Base-by-base conservation (phyloP, 2,329 filamentous ascomycete genomes). In the Penicillium sp. region DNA sequence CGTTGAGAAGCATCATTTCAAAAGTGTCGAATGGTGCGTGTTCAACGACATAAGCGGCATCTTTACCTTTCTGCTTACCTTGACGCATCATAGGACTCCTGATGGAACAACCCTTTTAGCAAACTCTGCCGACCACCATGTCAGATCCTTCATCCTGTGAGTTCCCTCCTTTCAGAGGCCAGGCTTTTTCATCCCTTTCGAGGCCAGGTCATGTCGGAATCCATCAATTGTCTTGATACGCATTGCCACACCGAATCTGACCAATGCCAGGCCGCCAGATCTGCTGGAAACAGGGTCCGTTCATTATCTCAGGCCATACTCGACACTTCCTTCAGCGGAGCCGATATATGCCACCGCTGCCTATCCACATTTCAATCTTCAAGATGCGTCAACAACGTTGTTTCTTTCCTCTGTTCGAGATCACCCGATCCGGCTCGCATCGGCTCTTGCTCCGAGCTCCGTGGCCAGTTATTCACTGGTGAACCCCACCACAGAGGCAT, bases 21-120 rank as follows among this genome's bases (percentile, higher is more conserved):
- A 68, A 45, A 57, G 58, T 23, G 68, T 66, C 11, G 61, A 70
- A 51, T 73, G 68, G 68, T 69, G 51, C 42, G 57, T 34, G 30
- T 14, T 6, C 6, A 4, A 3, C 26, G 31, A 13, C 18, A 20
- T 13, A 11, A n/a, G 25, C 6, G 6, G 25, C 10, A 11, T 4
- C 25, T 26, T 12, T 10, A 30, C 29, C n/a, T 18, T 23, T 50
- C 14, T 41, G 22, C 29, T 37, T 18, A 12, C 32, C 17, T 4
- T 12, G 11, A 26, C 30, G 4, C n/a, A 4, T n/a, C 6, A 6
- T 37, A 70, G 71, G 69, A 66, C 71, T 6, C 62, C 73, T 11
- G 77, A 81, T 54, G 77, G 77, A 5, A 78, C 74, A 1, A 72
- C 69, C 14, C 54, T 81, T 15, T 54, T 82, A 41, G 74, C 76